Evolutionary conservation across 495 filamentous ascomycete species (phyloP).

Genomic region (Penicillium robsamsonii): DNA sequence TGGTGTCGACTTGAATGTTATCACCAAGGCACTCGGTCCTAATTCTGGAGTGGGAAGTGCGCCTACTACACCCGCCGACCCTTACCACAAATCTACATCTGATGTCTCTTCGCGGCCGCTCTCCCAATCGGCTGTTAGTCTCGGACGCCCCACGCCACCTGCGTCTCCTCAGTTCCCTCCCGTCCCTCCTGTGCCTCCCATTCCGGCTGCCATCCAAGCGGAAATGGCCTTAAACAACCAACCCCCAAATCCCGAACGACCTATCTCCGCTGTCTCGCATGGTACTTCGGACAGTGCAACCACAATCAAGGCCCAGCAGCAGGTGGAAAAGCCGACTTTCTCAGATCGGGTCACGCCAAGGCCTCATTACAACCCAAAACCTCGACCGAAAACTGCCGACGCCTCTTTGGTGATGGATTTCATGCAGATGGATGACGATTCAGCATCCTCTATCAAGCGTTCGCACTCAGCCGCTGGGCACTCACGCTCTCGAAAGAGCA

Average conservation of each 20-base stretch:
- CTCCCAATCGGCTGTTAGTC: conserved; percentile 36
- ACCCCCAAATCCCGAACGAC: conserved; percentile 66
- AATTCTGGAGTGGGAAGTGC: conserved; percentile 58
- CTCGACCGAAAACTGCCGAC: conserved; percentile 53
- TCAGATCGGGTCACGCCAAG: conserved; percentile 64
- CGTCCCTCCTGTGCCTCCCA: conserved; percentile 23
- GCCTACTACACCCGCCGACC: conserved; percentile 63
- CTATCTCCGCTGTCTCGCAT: conserved; percentile 69
- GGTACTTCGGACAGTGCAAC: conserved; percentile 67
- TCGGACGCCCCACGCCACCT: conserved; percentile 35
- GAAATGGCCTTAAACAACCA: conserved; percentile 52
- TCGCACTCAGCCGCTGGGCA: conserved; percentile 39
- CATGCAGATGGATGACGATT: conserved; percentile 13
- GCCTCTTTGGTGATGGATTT: conserved; percentile 44
- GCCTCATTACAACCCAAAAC: conserved; percentile 41
- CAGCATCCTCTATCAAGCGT: conserved; percentile 31
- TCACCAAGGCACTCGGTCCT: conserved; percentile 57
- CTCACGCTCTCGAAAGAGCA: conserved; percentile 37
- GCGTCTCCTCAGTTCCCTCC: conserved; percentile 37
- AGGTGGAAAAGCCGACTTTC: conserved; percentile 52
- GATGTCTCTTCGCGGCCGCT: conserved; percentile 36
- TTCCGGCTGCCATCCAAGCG: conserved; percentile 20
- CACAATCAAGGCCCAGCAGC: conserved; percentile 44
- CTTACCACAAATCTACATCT: conserved; percentile 23
- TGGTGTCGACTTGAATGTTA: conserved; percentile 73